Evolutionary conservation across 257 asterid genomes (phyloP).

Genomic region (Plantago ovata): DNA sequence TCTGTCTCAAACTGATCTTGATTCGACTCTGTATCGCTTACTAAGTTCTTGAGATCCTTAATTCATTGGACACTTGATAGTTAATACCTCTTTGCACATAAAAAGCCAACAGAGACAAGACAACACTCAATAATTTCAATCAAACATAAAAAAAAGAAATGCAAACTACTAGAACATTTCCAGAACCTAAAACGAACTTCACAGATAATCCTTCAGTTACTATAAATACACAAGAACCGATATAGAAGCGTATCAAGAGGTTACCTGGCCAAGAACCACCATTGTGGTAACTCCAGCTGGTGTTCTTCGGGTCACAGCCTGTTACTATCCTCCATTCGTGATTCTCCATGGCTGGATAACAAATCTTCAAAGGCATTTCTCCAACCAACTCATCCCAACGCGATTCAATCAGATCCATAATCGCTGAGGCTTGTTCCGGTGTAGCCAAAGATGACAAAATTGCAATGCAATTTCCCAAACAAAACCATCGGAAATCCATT

Average conservation of each 20-base stretch:
- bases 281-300: slow-evolving; percentile 89
- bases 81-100: too few species aligned
- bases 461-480: slow-evolving; percentile 82
- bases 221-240: too few species aligned
- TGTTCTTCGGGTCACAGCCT: slow-evolving; percentile 88
- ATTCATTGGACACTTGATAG: too few species aligned
- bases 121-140: too few species aligned
- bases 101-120: too few species aligned
- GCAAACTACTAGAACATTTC: too few species aligned
- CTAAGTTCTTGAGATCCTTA: too few species aligned
- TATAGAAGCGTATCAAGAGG: neutral
- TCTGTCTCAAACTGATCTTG: too few species aligned
- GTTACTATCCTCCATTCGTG: slow-evolving; percentile 90
- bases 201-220: too few species aligned
- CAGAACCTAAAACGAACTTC: too few species aligned
- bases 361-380: slow-evolving; percentile 86
- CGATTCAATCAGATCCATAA: slow-evolving; percentile 84
- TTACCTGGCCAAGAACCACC: slow-evolving; percentile 97
- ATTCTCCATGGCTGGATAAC: slow-evolving; percentile 81
- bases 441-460: slow-evolving; percentile 81
- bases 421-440: slow-evolving; percentile 86
- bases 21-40: too few species aligned
- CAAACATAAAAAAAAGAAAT: too few species aligned
- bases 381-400: slow-evolving; percentile 84
- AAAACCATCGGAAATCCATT: slow-evolving; percentile 95